Evolutionary conservation across 768 basidiomycete species (phyloP).

Genomic region (Hygrophorus russula): DNA sequence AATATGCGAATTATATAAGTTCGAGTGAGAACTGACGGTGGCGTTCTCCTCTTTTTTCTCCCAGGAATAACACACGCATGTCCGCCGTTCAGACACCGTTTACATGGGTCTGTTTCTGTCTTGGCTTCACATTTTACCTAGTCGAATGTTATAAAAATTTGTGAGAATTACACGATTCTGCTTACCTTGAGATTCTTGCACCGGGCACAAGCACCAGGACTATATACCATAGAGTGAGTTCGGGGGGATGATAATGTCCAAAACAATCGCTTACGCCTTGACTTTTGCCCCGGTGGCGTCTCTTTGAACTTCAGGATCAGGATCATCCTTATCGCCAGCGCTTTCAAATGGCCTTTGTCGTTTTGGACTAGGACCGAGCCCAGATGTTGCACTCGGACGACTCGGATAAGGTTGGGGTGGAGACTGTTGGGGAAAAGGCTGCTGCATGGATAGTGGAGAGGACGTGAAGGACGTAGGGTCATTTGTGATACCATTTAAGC

Average conservation of each 20-base stretch:
- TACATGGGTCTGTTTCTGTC: constrained; percentile 63
- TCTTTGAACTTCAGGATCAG: no score
- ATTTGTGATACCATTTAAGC: no score
- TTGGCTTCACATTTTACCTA: constrained; percentile 73
- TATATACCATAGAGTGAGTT: constrained; percentile 12
- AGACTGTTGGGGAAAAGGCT: no score
- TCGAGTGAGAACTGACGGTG: constrained; percentile 44
- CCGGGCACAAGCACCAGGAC: constrained; percentile 54
- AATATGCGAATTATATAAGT: not conserved
- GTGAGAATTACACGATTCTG: constrained; percentile 42
- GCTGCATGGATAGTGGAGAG: no score
- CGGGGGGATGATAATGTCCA: constrained; percentile 1
- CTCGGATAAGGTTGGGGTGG: no score
- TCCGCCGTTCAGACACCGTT: constrained; percentile 57
- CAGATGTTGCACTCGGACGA: no score
- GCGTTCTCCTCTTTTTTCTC: constrained; percentile 68
- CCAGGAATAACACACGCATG: constrained; percentile 76
- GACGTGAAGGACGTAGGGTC: no score
- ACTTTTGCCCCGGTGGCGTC: constrained; percentile 18
- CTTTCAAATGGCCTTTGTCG: no score
- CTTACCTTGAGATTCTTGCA: constrained; percentile 50
- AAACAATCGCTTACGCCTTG: constrained; percentile 27
- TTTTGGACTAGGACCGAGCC: no score
- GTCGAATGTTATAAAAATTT: constrained; percentile 38
- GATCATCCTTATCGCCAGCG: no score